Conservation (phyloP, 805 yeast genomes). For the Metschnikowia lunata region DNA sequence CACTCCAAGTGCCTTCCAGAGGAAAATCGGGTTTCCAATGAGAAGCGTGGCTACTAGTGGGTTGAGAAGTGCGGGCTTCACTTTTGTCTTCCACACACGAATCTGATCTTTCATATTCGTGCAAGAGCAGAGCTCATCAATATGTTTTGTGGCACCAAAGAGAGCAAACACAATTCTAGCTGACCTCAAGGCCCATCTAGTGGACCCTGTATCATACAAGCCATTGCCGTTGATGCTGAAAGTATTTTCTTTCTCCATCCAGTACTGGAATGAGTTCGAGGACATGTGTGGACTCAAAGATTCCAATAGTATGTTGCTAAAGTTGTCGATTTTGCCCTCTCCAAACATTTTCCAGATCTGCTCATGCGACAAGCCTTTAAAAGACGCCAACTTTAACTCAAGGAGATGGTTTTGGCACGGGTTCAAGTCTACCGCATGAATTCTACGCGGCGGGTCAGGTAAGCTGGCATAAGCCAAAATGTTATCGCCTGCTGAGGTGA, state of each 20-base stretch:
- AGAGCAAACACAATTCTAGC: slow-evolving; percentile 56
- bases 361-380: slow-evolving; percentile 48
- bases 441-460: slow-evolving; percentile 67
- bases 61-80: slow-evolving; percentile 68
- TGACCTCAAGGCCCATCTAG: slow-evolving; percentile 79
- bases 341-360: slow-evolving; percentile 78
- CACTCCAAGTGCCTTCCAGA: slow-evolving; percentile 89
- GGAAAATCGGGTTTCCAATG: slow-evolving; percentile 77
- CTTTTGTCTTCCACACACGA: slow-evolving; percentile 55
- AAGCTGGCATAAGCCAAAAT: slow-evolving; percentile 68
- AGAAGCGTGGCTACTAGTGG: slow-evolving; percentile 62
- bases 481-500: slow-evolving; percentile 86
- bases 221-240: slow-evolving; percentile 56
- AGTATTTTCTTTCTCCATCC: slow-evolving; percentile 60
- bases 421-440: slow-evolving; percentile 82
- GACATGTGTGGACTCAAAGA: slow-evolving; percentile 68
- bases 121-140: slow-evolving; percentile 53
- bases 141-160: slow-evolving; percentile 48
- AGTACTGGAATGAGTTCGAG: slow-evolving; percentile 75
- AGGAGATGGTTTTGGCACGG: slow-evolving; percentile 79
- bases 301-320: slow-evolving; percentile 34
- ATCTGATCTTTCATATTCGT: slow-evolving; percentile 59
- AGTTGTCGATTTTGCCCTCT: slow-evolving; percentile 55
- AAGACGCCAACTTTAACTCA: slow-evolving; percentile 72
- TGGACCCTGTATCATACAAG: slow-evolving; percentile 75